Base-by-base conservation (phyloP, 768 basidiomycete genomes). In the Leccinellum luteum region DNA sequence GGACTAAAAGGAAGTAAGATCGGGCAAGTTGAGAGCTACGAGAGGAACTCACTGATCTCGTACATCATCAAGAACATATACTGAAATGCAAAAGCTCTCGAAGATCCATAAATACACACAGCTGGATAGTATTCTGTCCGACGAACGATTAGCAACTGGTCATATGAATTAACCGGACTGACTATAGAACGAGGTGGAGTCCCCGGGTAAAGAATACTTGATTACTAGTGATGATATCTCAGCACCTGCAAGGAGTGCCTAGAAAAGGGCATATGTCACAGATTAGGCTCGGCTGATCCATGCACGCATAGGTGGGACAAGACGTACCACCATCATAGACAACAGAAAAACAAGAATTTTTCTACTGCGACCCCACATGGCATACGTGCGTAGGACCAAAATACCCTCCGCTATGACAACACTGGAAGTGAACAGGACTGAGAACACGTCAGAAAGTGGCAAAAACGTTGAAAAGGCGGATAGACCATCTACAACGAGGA, bases 341-440 rank as follows among this genome's bases (percentile, higher is more conserved):
- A 70, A 25, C 15, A 70, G 56, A 27, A 67, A 45, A 10, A 49
- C 2, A 1, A 69, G 59, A 1, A 66, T 49, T 12, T 31, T 63
- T 52, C 32, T 57, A 21, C 50, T 70, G 25, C 61, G 63, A 54
- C 57, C 58, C 64, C 67, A 69, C 51, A 69, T 45, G 17, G 67
- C 66, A n/a, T 66, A 70, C 17, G 68, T 70, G 34, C 67, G 68
- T 2, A 70, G 49, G 64, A 48, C 4, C 25, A 25, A 25, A 3
- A 25, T 25, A 2, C 25, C 25, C 25, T 25, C 25, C 25, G 25
- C 25, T 13, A 55, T 55, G 14, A 69, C 15, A 14, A 65, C 32
- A n/a, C 64, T 60, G 9, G 52, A 49, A 27, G 2, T 59, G 43
- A 58, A 70, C 6, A 60, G 27, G 21, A 38, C 64, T 69, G 45